These are phyloP conservation scores for Aspergillus caelatus DNA, from an alignment of 2,329 filamentous ascomycete species.

Conservation along the genomic window DNA sequence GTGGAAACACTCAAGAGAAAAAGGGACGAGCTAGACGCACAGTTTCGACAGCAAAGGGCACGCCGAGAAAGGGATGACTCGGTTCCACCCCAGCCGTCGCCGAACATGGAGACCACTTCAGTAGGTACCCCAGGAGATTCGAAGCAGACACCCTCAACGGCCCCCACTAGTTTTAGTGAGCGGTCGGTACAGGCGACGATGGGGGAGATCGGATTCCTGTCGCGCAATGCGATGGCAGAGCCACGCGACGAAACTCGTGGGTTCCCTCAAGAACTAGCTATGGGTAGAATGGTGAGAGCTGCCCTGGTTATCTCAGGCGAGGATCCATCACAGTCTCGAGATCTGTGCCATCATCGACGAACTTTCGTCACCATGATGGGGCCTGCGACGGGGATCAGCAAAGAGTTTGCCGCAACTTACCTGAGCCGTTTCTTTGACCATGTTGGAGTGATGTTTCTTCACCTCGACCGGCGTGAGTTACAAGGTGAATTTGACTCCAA, in stretches of 20 bases:
- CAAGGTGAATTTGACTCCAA: background rate
- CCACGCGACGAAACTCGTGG: slow-evolving; percentile 23
- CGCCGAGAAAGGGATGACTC: background rate
- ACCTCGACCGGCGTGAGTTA: background rate
- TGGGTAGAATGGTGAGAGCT: slow-evolving; percentile 23
- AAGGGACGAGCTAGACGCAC: slow-evolving; percentile 18
- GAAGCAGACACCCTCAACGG: background rate
- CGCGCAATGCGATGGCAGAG: slow-evolving; percentile 36
- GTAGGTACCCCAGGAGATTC: background rate
- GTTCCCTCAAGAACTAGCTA: slow-evolving; percentile 25
- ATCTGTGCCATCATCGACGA: background rate
- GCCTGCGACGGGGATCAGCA: background rate
- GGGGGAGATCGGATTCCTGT: slow-evolving; percentile 28
- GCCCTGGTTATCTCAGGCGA: background rate
- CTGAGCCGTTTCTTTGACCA: background rate
- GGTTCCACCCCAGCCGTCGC: background rate
- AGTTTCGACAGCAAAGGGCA: slow-evolving; percentile 14
- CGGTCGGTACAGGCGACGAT: background rate
- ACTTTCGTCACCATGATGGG: background rate
- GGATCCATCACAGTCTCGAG: background rate
- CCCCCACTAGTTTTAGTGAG: background rate
- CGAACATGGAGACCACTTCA: background rate
- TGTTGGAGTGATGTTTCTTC: background rate
- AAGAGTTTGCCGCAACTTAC: background rate
- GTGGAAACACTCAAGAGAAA: slow-evolving; percentile 23